Evolutionary conservation across 179 eudicot genomes (phyloP), one percentile per base, ranked within the genome.

Genomic region (Amaranthus tricolor): DNA sequence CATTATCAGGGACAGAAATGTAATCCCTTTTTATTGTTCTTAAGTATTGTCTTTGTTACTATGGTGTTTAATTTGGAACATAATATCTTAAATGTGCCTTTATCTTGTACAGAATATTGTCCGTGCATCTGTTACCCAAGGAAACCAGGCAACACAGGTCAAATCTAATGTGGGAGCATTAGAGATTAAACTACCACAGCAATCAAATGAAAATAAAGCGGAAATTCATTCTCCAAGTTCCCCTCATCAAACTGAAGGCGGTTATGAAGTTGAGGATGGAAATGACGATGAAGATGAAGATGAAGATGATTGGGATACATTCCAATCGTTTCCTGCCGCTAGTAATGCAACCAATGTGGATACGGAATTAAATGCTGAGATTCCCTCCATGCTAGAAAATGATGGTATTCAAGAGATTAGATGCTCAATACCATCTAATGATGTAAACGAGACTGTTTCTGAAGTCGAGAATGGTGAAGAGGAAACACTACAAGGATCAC

Each of bases 241-340:
- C 71, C 66, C 75, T 58, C 62, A 70, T 55, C 77, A 82, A 71
- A 15, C 60, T 21, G 74, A 68, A 59, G 80, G 82, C 49, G 76
- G 67, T 68, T 51, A 47, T 66, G 85, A 74, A 53, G 82, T 77
- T 51, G 97, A 90, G 10, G 93, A 94, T 78, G 99, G 40, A 31
- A 31, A 31, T 31, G 74, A 68, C 63, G 80, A 83, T 49, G 76
- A 69, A 66, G 48, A 47, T 66, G 85, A 74, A 53, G 82, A 79
- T 50, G 97, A 90, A 12, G 93, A 94, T 78, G 99, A 93, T 80
- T 96, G 99, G 99, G 99, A 93, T 81, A 76, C 96, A 80, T 95
- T 95, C 78, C 99, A 95, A 80, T 95, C 99, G 63, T 86, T 95
- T 81, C 89, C 98, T 62, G 85, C 97, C 19, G 81, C 96, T 67